Percentiles rank a stretch among this genome's conserved stretches.
phyloP scores from a whole-genome alignment of 176 grass and related monocot genomes.

The Cenchrus americanus region DNA sequence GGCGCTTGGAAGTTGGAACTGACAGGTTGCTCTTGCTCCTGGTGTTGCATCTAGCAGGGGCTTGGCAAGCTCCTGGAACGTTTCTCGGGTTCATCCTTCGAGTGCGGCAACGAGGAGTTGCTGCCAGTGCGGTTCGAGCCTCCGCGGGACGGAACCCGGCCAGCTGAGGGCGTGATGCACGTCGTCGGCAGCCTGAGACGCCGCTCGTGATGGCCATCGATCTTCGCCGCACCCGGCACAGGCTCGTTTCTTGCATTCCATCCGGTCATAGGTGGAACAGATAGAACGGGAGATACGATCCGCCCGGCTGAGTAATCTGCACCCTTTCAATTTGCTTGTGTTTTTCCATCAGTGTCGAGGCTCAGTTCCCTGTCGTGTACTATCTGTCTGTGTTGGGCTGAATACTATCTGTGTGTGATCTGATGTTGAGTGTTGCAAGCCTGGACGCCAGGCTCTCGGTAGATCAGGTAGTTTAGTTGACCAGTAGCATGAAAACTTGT shows the following conservation, averaged over 20 bases:
- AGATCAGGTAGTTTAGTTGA: too few species aligned
- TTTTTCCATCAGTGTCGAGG: neutral
- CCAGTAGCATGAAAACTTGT: neutral
- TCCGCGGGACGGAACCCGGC: conserved; percentile 43
- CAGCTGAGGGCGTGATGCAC: neutral
- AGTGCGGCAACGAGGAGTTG: neutral
- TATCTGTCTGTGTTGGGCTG: neutral
- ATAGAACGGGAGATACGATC: conserved; percentile 69
- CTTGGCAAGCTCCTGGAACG: neutral
- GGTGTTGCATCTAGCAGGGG: conserved; percentile 28
- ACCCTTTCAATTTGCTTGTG: neutral
- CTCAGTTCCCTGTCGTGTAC: neutral
- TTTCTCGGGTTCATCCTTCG: conserved; percentile 45
- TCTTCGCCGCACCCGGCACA: too few species aligned
- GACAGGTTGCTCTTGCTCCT: neutral
- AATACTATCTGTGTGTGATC: too few species aligned
- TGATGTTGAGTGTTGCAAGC: neutral
- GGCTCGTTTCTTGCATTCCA: conserved; percentile 52
- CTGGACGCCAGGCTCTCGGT: neutral
- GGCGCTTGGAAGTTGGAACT: neutral
- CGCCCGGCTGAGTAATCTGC: too few species aligned
- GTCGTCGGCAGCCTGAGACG: conserved; percentile 29
- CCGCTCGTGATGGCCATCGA: neutral
- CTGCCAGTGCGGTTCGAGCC: conserved; percentile 63
- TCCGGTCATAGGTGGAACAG: conserved; percentile 9